Base-by-base conservation (phyloP, 1,284 basidiomycete genomes). In the Apiotrichum akiyoshidainum region DNA sequence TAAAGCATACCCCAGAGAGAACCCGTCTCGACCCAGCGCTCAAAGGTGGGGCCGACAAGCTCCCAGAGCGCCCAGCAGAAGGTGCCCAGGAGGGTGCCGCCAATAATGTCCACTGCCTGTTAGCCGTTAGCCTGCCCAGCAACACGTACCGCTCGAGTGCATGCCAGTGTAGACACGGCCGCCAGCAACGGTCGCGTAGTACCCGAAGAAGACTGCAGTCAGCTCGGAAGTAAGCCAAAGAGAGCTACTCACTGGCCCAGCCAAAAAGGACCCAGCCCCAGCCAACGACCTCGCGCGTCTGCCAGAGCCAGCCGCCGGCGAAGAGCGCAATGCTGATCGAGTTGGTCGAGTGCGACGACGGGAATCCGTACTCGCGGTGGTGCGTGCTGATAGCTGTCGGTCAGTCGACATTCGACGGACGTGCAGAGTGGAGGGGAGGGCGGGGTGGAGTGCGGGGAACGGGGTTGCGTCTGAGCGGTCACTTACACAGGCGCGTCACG, bases 301-400 rank as follows among this genome's bases (percentile, higher is more conserved):
- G 61, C 55, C 57, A 72, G 19, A 75, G 52, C 69, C 72, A 72
- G 51, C 68, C 59, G 6, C 59, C 71, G 16, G 90, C 80, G 74
- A 87, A 89, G 5, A 95, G 82, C 0, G 91, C 92, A 64, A 95
- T 90, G 40, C 90, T 92, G 55, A 93, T 84, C 50, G 86, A 85
- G 74, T 95, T 97, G 1, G 94, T 92, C 2, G 92, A 90, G 72
- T 99, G 95, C 0, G 94, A 97, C 0, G 93, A 97, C 0, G 93
- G 94, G 72, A 98, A 97, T 17, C 95, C 76, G 54, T 78, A 77
- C 65, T 80, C 80, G 44, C 79, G 72, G 46, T 92, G 89, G 70
- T 92, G 90, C 0, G 83, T 86, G 41, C 89, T 88, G 65, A 92
- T 88, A 4, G 87, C 90, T 92, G 66, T 5, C 2, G n/a, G 46